phyloP scores from a whole-genome alignment of 441 rosid species.

The Erodium trifolium region DNA sequence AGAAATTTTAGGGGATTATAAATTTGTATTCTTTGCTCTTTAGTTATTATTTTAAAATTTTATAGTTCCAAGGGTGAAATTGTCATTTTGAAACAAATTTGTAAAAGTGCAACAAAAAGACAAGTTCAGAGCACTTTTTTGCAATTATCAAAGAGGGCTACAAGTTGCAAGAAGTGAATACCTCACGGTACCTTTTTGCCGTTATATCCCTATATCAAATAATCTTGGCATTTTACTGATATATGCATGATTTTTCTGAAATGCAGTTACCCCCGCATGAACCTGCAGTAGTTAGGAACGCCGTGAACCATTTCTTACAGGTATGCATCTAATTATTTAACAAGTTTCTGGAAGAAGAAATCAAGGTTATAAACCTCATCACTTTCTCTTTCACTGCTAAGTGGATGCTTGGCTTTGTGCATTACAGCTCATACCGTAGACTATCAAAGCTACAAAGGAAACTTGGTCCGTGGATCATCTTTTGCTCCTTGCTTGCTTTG shows the following conservation, averaged over 20 bases:
- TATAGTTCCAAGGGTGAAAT: too few relatives aligned
- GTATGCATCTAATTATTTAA: conserved; percentile 28
- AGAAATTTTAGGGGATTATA: too few relatives aligned
- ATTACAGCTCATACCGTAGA: neutral
- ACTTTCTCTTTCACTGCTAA: neutral
- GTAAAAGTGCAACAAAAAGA: too few relatives aligned
- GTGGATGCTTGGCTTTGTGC: conserved; percentile 3
- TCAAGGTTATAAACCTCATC: neutral
- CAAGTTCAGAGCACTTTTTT: too few relatives aligned
- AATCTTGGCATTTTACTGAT: neutral
- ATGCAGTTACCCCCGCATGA: conserved; percentile 91
- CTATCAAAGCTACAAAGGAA: neutral
- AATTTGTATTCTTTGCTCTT: too few relatives aligned
- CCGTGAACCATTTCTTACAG: conserved; percentile 93
- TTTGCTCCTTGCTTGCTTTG: neutral
- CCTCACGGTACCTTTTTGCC: too few relatives aligned
- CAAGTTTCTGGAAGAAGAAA: conserved; percentile 5
- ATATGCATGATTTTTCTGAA: conserved; percentile 8
- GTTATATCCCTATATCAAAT: neutral
- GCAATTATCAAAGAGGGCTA: too few relatives aligned
- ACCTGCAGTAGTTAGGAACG: conserved; percentile 73
- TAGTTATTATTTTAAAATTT: too few relatives aligned
- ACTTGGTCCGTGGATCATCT: neutral
- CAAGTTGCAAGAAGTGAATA: too few relatives aligned
- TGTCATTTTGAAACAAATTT: too few relatives aligned